Base-by-base conservation (phyloP, 768 basidiomycete genomes). In the Podaxis carcinomalis region DNA sequence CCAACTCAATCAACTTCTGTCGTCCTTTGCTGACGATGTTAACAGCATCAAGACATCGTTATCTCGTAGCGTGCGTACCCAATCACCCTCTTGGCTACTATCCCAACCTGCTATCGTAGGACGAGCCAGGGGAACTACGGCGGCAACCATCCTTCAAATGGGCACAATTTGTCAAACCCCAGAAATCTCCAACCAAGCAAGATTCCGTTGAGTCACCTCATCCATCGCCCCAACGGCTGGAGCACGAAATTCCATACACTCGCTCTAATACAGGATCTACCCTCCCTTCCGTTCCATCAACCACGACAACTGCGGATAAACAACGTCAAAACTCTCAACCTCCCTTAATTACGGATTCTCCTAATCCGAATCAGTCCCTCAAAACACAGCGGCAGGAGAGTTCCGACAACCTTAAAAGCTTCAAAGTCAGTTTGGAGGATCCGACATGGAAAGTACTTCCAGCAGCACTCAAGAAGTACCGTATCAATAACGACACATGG, bases 391-490 rank as follows among this genome's bases (percentile, higher is more conserved):
- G 84, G 32, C 85, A 88, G 67, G 89, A 92, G 44, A 90, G 84
- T 65, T 76, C 78, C n/a, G 80, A 82, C 67, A 93, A 92, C 66
- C 80, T 93, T 64, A 93, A 95, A 77, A 93, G 90, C 68, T 98
- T 99, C 84, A 94, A 96, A 73, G 96, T 99, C 62, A 97, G 92
- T 65, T 73, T 99, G 60, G 96, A 98, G 57, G 97, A 99, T 71
- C 97, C 97, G 0, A 97, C 96, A 35, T 98, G 92, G 90, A 98
- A 98, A 71, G 97, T 99, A 21, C 78, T 99, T 14, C 97, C 97
- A 1, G 97, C 97, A 0, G 97, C 97, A 14, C 78, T 99, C 64
- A 98, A 98, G 77, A 98, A 98, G 74, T 99, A 99, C 73, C 95
- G 93, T 70, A 98, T 98, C 75, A 94, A 96, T 73, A 93, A 93